A percentile compares a stretch with the other conserved stretches of the same genome.
These are phyloP conservation scores for Taphrina pruni DNA, from an alignment of 1,139 yeast genomes.

Conservation along the genomic window DNA sequence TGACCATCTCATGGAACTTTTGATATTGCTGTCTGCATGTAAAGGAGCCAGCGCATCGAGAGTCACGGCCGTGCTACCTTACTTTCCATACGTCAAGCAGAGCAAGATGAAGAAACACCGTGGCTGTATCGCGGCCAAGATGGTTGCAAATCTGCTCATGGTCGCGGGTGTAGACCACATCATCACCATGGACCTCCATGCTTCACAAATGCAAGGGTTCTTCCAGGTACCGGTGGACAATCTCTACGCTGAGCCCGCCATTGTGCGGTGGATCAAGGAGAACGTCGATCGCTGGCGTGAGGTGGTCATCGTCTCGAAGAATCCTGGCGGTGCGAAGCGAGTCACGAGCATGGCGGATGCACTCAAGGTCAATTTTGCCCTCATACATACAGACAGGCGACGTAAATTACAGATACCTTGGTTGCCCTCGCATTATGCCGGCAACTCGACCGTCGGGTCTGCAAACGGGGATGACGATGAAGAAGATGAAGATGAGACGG, in stretches of 20 bases:
- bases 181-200: constrained; percentile 93
- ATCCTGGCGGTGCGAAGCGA: constrained; percentile 95
- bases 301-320: constrained; percentile 89
- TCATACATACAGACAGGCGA: constrained; percentile 98
- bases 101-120: constrained; percentile 97
- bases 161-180: constrained; percentile 99
- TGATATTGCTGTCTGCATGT: constrained; percentile 91
- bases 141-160: constrained; percentile 91
- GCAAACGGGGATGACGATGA: constrained; percentile 43
- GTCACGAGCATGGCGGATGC: constrained; percentile 97
- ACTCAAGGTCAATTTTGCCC: constrained; percentile 92
- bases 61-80: constrained; percentile 81
- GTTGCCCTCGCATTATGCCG: constrained; percentile 44
- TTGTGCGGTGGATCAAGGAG: constrained; percentile 94
- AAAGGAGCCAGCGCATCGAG: constrained; percentile 97
- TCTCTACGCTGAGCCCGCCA: constrained; percentile 92
- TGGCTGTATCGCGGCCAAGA: constrained; percentile 97
- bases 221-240: constrained; percentile 97
- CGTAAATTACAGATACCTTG: constrained; percentile 70
- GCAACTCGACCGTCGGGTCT: constrained; percentile 43
- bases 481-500: constrained; percentile 43
- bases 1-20: constrained; percentile 94
- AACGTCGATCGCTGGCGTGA: constrained; percentile 83
- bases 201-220: constrained; percentile 99
- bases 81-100: constrained; percentile 96